These are phyloP conservation scores for Chondrus crispus DNA, from an alignment of 23 red algal genomes.

Conservation along the genomic window DNA sequence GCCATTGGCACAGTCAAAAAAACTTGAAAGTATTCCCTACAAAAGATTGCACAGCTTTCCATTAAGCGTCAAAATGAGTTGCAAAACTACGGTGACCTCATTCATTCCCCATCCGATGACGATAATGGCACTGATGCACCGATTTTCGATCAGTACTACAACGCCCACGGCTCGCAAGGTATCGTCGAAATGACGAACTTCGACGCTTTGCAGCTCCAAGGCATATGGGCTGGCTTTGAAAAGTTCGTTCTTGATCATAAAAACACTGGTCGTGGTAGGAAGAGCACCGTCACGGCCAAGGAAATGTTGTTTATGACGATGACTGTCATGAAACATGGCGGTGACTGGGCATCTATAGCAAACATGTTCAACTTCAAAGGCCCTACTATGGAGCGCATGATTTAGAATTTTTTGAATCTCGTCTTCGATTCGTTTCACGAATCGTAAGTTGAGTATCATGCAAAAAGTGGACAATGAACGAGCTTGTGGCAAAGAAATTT, in stretches of 20 bases:
- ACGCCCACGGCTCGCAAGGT: not conserved
- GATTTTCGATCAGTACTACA: not conserved
- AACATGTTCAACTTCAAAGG: not conserved
- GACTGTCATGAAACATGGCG: not conserved
- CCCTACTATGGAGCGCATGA: not conserved
- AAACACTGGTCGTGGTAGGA: not conserved
- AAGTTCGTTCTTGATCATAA: not conserved
- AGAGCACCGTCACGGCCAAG: not conserved
- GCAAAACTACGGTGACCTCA: too few relatives aligned
- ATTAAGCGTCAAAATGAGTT: too few relatives aligned
- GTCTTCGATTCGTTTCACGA: too few relatives aligned
- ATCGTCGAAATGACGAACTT: not conserved
- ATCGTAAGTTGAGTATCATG: not conserved
- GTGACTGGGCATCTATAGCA: not conserved
- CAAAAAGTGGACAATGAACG: not conserved
- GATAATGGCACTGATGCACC: not conserved
- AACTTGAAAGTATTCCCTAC: too few relatives aligned
- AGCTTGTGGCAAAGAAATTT: not conserved
- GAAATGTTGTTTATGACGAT: not conserved
- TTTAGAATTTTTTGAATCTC: too few relatives aligned
- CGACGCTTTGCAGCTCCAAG: not conserved
- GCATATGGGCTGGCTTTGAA: not conserved
- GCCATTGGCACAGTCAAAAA: too few relatives aligned
- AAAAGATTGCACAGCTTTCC: too few relatives aligned
- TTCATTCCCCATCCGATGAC: too few relatives aligned